These are phyloP conservation scores for Xerocomus spinulosus DNA, from an alignment of 768 basidiomycete species.

Conservation along the genomic window DNA sequence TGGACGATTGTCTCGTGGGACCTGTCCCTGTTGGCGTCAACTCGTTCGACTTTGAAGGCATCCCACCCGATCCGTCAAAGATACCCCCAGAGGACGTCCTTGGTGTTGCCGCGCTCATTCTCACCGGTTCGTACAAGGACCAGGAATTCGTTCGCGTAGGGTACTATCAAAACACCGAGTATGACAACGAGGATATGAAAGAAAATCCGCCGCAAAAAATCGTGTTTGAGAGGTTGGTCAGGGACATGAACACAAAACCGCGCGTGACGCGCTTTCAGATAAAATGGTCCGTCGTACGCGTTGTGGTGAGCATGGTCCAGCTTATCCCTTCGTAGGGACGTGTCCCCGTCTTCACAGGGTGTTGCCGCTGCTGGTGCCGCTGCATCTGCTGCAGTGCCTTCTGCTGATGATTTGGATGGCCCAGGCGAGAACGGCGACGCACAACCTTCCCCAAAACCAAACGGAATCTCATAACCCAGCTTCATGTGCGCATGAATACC, in stretches of 20 bases:
- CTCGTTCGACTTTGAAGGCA: constrained; percentile 93
- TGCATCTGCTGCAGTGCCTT: constrained; percentile 68
- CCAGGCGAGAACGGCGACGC: constrained; percentile 29
- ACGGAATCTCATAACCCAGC: constrained; percentile 20
- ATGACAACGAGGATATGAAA: constrained; percentile 92
- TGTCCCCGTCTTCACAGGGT: constrained; percentile 46
- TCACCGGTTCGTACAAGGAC: constrained; percentile 93
- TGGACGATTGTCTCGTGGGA: constrained; percentile 96
- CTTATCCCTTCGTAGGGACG: constrained; percentile 48
- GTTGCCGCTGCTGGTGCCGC: constrained; percentile 54
- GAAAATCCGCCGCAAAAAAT: constrained; percentile 64
- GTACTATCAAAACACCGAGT: constrained; percentile 99
- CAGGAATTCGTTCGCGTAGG: constrained; percentile 99
- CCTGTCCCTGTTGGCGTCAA: constrained; percentile 97
- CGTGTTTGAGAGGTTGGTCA: constrained; percentile 71
- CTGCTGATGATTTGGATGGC: constrained; percentile 60
- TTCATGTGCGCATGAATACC: not conserved
- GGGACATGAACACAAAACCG: constrained; percentile 89
- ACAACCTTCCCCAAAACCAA: constrained; percentile 17
- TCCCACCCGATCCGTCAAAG: constrained; percentile 74
- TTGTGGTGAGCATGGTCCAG: not conserved
- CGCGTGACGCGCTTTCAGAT: constrained; percentile 92
- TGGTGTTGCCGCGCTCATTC: constrained; percentile 94
- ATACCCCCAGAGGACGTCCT: constrained; percentile 90
- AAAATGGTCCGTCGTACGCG: constrained; percentile 56